phyloP scores from a whole-genome alignment of 2,329 filamentous ascomycete species.

The Pestalotiopsis sp. region DNA sequence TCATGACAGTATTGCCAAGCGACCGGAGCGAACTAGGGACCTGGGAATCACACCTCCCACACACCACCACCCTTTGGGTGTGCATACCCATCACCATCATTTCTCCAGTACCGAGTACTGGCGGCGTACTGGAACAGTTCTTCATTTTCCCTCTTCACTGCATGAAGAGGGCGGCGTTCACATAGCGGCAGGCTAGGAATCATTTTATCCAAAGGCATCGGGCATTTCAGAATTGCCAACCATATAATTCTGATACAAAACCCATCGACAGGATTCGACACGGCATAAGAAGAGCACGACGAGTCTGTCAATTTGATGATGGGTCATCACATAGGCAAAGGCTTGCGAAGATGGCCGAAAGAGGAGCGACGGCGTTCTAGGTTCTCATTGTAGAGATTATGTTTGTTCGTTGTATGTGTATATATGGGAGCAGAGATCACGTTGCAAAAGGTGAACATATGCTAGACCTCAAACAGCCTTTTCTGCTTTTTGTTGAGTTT shows the following conservation, averaged over 20 bases:
- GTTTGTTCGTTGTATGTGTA: conserved; percentile 7
- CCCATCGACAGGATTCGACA: background rate
- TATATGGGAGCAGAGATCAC: conserved; percentile 2
- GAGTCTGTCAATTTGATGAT: background rate
- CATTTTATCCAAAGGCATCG: background rate
- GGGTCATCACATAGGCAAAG: background rate
- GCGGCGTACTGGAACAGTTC: conserved; percentile 12
- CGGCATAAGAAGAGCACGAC: background rate
- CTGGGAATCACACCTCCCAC: background rate
- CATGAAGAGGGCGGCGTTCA: background rate
- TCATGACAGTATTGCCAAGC: background rate
- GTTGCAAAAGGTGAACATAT: background rate
- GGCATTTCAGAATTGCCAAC: background rate
- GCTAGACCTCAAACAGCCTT: conserved; percentile 1
- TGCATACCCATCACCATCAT: conserved; percentile 7
- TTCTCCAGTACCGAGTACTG: conserved; percentile 17
- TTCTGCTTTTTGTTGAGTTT: conserved; percentile 2
- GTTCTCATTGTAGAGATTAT: background rate
- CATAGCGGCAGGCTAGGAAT: background rate
- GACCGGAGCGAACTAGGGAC: background rate
- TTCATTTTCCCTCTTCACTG: background rate
- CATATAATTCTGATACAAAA: background rate
- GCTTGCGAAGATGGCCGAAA: background rate
- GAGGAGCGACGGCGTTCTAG: background rate
- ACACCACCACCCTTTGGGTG: background rate